Evolutionary conservation across 257 asterid species (phyloP).

Genomic region (Scutellaria baicalensis): DNA sequence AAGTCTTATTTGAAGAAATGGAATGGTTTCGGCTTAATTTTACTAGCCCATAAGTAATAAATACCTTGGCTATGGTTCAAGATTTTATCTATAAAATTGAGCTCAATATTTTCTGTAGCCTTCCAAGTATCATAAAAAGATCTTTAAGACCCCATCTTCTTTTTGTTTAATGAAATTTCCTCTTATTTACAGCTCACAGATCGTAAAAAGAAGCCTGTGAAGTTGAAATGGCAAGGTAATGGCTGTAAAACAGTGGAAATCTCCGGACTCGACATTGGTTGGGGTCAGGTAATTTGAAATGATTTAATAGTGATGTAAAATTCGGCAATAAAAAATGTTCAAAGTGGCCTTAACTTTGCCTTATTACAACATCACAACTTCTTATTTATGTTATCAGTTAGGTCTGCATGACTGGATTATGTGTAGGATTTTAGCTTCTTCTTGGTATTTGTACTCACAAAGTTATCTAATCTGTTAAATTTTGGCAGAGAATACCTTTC

Average conservation of each 20-base stretch:
- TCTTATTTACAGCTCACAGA: conserved; percentile 74
- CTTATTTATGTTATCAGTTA: not conserved
- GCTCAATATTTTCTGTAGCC: too few species aligned
- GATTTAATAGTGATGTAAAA: too few species aligned
- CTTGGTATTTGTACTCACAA: conserved; percentile 1
- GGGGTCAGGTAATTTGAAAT: conserved; percentile 83
- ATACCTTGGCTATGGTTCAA: too few species aligned
- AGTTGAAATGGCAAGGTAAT: conserved; percentile 58
- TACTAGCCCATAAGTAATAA: too few species aligned
- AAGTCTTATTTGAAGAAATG: too few species aligned
- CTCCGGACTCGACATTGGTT: conserved; percentile 95
- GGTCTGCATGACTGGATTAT: not conserved
- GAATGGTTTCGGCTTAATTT: too few species aligned
- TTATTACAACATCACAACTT: not conserved
- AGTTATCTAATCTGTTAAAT: not conserved
- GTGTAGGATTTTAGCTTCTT: not conserved
- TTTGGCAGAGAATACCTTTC: conserved; percentile 65
- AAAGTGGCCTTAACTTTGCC: too few species aligned
- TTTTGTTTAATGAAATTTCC: conserved; percentile 4
- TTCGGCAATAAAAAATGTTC: too few species aligned
- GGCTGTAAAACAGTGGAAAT: conserved; percentile 56
- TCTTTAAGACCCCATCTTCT: too few species aligned
- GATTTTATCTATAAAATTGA: too few species aligned
- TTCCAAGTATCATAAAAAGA: too few species aligned
- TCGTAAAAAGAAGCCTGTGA: conserved; percentile 47